Evolutionary conservation across 2,329 filamentous ascomycete genomes (phyloP).

Genomic region (Pseudogymnoascus sp.): DNA sequence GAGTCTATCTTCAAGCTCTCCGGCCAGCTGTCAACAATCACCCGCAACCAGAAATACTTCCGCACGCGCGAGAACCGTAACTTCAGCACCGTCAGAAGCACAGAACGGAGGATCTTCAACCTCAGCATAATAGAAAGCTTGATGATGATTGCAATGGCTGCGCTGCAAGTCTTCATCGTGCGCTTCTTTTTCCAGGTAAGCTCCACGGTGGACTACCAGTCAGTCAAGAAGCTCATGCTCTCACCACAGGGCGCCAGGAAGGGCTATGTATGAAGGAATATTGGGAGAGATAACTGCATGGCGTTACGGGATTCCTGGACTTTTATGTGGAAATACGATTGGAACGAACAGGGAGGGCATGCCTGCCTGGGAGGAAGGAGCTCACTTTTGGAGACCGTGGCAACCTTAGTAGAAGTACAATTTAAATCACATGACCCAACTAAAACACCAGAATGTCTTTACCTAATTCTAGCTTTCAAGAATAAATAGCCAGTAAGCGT

Average conservation of each 20-base stretch:
- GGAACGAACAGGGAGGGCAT: slow-evolving; percentile 6
- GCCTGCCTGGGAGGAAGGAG: background rate
- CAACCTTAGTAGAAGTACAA: slow-evolving; percentile 7
- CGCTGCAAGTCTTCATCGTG: slow-evolving; percentile 92
- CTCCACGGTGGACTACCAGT: slow-evolving; percentile 5
- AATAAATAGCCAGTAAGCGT: background rate
- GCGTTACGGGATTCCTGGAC: slow-evolving; percentile 18
- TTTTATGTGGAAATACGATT: slow-evolving; percentile 17
- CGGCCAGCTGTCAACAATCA: slow-evolving; percentile 85
- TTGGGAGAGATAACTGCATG: slow-evolving; percentile 14
- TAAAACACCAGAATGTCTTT: background rate
- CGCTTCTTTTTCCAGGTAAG: slow-evolving; percentile 93
- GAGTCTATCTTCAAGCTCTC: slow-evolving; percentile 95
- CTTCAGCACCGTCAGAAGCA: slow-evolving; percentile 95
- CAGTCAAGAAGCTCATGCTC: slow-evolving; percentile 19
- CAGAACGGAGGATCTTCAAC: slow-evolving; percentile 91
- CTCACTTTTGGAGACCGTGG: background rate
- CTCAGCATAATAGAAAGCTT: slow-evolving; percentile 88
- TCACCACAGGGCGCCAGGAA: slow-evolving; percentile 50
- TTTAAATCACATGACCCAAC: slow-evolving; percentile 5
- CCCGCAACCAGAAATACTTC: slow-evolving; percentile 98
- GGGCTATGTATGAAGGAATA: slow-evolving; percentile 51
- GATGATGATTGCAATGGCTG: slow-evolving; percentile 92
- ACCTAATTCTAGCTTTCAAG: background rate
- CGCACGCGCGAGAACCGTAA: slow-evolving; percentile 97